Evolutionary conservation across 1,139 yeast species (phyloP).

Genomic region (Yarrowia galli): DNA sequence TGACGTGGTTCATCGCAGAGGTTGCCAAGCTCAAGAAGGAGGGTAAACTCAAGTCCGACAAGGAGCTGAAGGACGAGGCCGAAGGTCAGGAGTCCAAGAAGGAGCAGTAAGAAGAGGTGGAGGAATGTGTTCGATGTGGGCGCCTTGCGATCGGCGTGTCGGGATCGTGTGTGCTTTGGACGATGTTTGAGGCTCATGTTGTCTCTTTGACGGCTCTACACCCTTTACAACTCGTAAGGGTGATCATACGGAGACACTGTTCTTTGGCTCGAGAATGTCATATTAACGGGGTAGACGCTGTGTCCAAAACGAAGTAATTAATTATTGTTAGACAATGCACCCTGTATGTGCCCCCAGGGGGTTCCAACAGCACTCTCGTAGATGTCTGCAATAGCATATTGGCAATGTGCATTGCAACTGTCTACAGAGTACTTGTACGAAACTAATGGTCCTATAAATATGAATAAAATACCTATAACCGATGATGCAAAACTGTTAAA

Average conservation of each 20-base stretch:
- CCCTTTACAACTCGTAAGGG: no score
- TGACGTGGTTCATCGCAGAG: constrained; percentile 88
- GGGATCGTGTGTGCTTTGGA: no score
- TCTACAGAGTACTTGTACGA: neutral
- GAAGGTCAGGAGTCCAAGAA: constrained; percentile 16
- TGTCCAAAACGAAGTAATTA: neutral
- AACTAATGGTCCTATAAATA: constrained; percentile 1
- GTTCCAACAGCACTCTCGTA: no score
- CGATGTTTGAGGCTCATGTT: no score
- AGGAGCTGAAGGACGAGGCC: constrained; percentile 17
- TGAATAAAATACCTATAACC: constrained; percentile 27
- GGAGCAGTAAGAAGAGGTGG: neutral
- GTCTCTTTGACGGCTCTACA: no score
- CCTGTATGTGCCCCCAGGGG: no score
- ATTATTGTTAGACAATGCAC: neutral
- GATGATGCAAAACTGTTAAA: constrained; percentile 30
- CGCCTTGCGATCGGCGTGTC: no score
- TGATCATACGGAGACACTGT: no score
- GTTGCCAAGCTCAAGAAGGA: constrained; percentile 52
- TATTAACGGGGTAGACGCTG: no score
- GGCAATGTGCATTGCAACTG: no score
- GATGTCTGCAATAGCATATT: neutral
- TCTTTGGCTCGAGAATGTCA: no score
- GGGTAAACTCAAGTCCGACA: constrained; percentile 20
- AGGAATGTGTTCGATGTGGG: no score